Conservation (phyloP, 2,329 filamentous ascomycete genomes). For the Periconia macrospinosa region DNA sequence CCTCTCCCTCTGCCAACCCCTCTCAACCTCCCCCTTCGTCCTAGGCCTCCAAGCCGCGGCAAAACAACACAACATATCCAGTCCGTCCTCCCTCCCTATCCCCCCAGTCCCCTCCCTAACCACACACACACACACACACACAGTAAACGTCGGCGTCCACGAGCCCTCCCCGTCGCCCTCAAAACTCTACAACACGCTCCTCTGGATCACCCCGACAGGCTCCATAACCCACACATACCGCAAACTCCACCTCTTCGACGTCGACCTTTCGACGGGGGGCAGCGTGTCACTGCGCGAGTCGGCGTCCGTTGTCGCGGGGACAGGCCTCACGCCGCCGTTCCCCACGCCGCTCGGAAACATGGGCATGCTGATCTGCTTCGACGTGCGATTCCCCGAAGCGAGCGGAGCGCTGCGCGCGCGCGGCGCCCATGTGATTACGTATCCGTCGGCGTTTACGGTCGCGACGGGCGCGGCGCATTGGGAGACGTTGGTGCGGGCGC, state of each 20-base stretch:
- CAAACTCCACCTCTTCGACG: conserved; percentile 90
- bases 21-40: conserved; percentile 71
- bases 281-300: conserved; percentile 63
- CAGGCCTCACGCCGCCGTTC: conserved; percentile 67
- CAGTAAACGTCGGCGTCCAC: conserved; percentile 87
- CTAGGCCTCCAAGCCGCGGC: conserved; percentile 72
- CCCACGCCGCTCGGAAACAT: conserved; percentile 73
- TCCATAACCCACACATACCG: conserved; percentile 70
- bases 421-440: conserved; percentile 76
- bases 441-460: conserved; percentile 88
- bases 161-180: conserved; percentile 46
- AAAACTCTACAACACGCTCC: conserved; percentile 64
- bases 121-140: conserved; percentile 54
- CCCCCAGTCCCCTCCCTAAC: neutral
- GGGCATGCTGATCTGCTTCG: conserved; percentile 86
- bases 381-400: conserved; percentile 81
- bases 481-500: conserved; percentile 74
- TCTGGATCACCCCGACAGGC: conserved; percentile 67
- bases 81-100: neutral
- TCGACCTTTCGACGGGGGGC: conserved; percentile 60
- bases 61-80: conserved; percentile 49
- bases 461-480: conserved; percentile 85
- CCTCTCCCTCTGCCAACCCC: conserved; percentile 69
- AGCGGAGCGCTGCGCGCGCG: conserved; percentile 66
- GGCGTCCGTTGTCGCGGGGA: conserved; percentile 61